Percentiles rank a stretch among this genome's conserved stretches.
Evolutionary conservation across 1,284 basidiomycete genomes (phyloP).

Genomic region (Sporisorium scitamineum): DNA sequence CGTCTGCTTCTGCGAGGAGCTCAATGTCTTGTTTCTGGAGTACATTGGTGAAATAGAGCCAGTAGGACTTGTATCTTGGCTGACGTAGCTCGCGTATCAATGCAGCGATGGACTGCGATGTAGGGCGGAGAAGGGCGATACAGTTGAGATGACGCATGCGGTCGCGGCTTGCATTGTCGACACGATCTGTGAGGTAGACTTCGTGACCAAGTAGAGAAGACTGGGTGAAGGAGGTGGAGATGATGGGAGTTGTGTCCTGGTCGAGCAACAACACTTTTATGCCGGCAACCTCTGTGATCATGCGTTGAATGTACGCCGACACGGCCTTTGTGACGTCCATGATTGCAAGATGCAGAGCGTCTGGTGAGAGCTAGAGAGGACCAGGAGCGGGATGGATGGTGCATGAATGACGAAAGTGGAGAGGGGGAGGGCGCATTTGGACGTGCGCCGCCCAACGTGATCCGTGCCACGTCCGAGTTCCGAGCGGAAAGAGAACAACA

Average conservation of each 20-base stretch:
- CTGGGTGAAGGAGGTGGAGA: constrained; percentile 94
- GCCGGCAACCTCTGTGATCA: constrained; percentile 82
- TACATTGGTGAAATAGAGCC: constrained; percentile 86
- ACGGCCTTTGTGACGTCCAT: constrained; percentile 98
- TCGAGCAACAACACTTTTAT: constrained; percentile 99
- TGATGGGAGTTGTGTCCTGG: constrained; percentile 94
- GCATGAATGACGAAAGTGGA: constrained; percentile 5
- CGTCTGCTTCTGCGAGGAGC: constrained; percentile 90
- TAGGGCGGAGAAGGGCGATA: constrained; percentile 89
- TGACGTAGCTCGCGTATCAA: constrained; percentile 80
- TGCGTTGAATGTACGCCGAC: constrained; percentile 90
- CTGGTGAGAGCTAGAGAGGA: background rate
- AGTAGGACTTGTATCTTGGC: constrained; percentile 96
- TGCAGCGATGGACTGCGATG: constrained; percentile 82
- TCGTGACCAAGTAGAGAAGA: constrained; percentile 93
- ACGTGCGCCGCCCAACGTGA: constrained; percentile 17
- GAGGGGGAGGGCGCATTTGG: background rate
- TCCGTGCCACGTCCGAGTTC: constrained; percentile 35
- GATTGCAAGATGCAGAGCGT: background rate
- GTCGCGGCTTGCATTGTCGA: constrained; percentile 78
- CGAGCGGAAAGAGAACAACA: constrained; percentile 12
- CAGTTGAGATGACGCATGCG: constrained; percentile 95
- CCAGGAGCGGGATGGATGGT: background rate
- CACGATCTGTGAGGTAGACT: constrained; percentile 95
- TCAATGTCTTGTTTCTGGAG: constrained; percentile 92